Evolutionary conservation across 768 basidiomycete genomes (phyloP), one percentile per base, ranked within the genome.

Genomic region (Panus rudis): DNA sequence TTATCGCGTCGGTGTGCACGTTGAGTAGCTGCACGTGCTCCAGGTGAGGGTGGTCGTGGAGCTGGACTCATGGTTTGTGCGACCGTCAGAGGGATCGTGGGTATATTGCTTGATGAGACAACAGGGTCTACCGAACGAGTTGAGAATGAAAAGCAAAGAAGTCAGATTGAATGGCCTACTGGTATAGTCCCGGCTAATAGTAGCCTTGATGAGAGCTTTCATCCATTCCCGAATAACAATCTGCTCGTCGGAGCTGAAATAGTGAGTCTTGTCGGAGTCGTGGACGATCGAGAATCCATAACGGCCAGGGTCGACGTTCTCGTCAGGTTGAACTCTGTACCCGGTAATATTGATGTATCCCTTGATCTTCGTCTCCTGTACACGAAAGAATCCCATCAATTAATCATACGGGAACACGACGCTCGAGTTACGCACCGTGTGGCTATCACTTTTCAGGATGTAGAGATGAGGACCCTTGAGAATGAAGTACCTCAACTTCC

Each of bases 161-260:
- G 22, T 20, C 4, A 16, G 31, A 33, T 26, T 7, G 37, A 23
- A 40, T 21, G 35, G 71, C 84, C 28, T 55, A 93, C 92, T 85
- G 7, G 84, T 76, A 58, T 93, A 97, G 60, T 98, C 96, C 43
- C 96, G 71, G 7, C 79, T 84, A 52, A 99, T 99, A 11, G 94
- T 97, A 2, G 94, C 91, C 61, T 98, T 99, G 91, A 98, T 97
- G 52, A 99, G 79, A 6, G 93, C 91, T 68, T 98, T 99, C 96
- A 98, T 98, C 94, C 96, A 98, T 51, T 91, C 91, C n/a, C 96
- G 79, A 37, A 96, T 75, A 27, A 79, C 65, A 1, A 66, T 55
- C 63, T 91, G 89, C 56, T 97, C 92, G 19, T 92, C 86, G 0
- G 90, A 91, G 50, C 88, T 90, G 65, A 99, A 99, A 57, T 64